Evolutionary conservation across 805 yeast species (phyloP).

Genomic region (Zygosaccharomyces rouxii): DNA sequence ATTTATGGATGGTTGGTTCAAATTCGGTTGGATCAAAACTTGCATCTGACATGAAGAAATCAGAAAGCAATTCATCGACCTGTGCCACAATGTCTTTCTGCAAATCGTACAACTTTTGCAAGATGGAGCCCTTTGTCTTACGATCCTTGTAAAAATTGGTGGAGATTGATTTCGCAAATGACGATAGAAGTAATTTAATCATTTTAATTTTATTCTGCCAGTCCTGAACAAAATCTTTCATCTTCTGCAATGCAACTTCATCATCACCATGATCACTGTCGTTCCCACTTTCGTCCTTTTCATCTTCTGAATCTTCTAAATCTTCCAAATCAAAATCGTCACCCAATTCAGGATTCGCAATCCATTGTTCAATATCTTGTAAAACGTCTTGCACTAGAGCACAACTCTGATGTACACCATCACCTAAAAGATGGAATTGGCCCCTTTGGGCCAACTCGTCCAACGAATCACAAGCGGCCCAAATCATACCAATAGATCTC

Average conservation of each 20-base stretch:
- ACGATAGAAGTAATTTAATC: constrained; percentile 52
- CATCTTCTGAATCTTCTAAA: constrained; percentile 31
- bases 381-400: constrained; percentile 55
- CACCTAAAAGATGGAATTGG: constrained; percentile 48
- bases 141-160: constrained; percentile 27
- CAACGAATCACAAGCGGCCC: constrained; percentile 61
- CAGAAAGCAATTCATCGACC: constrained; percentile 57
- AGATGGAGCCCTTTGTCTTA: constrained; percentile 36
- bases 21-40: constrained; percentile 36
- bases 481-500: constrained; percentile 59
- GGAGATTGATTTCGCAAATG: constrained; percentile 57
- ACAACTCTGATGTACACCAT: constrained; percentile 35
- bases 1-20: constrained; percentile 22
- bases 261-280: constrained; percentile 34
- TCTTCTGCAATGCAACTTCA: constrained; percentile 27
- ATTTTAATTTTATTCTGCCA: constrained; percentile 48
- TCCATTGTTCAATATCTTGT: constrained; percentile 68
- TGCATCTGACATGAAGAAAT: constrained; percentile 42
- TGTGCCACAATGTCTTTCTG: constrained; percentile 42
- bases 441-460: constrained; percentile 44
- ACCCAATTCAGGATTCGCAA: constrained; percentile 57
- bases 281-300: constrained; percentile 21
- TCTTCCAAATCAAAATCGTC: constrained; percentile 35
- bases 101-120: constrained; percentile 45
- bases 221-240: constrained; percentile 39